Base-by-base conservation (phyloP, 2,329 filamentous ascomycete genomes). In the Pyricularia pennisetigena region DNA sequence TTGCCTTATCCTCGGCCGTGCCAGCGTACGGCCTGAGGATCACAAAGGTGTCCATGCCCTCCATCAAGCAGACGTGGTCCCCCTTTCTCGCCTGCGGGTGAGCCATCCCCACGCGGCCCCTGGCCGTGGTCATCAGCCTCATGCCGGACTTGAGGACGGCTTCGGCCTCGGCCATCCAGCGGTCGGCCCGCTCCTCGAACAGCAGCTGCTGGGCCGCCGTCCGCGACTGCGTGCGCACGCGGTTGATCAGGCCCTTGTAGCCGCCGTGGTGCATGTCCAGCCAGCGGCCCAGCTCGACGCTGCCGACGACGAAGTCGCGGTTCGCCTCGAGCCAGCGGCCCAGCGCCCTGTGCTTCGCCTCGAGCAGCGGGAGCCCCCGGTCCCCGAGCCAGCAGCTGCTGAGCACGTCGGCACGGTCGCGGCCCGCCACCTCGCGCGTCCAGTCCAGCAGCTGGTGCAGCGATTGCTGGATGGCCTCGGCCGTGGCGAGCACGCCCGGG, bases 31-130 rank as follows among this genome's bases (percentile, higher is more conserved):
- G 63, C 14, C 63, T 14, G 2, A 65, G 63, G 16, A 65, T 32
- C 20, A 65, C 63, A 49, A 65, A 65, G 1, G 28, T 35, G 20
- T 41, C 63, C 63, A 65, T 65, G 29, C 63, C 63, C 63, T 65
- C 63, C 63, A 65, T 32, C n/a, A 28, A 49, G 63, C 63, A 65
- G 28, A 65, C n/a, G 63, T 65, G 63, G 29, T 65, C 63, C 10
- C 63, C 63, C 28, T 32, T 32, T 5, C 63, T 26, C 16, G 63
- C 63, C 63, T 65, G 63, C 16, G 63, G 63, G 63, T 65, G 63
- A 12, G 63, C 63, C 63, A 65, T 35, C 4, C 63, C 63, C 6
- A 65, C 23, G 30, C 63, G 63, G 1, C 63, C 63, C 23, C 63
- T 26, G 28, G 63, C 29, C 63, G 63, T 65, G 6, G 63, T 65